phyloP scores from a whole-genome alignment of 2,329 filamentous ascomycete species.

The Diplodia corticola region DNA sequence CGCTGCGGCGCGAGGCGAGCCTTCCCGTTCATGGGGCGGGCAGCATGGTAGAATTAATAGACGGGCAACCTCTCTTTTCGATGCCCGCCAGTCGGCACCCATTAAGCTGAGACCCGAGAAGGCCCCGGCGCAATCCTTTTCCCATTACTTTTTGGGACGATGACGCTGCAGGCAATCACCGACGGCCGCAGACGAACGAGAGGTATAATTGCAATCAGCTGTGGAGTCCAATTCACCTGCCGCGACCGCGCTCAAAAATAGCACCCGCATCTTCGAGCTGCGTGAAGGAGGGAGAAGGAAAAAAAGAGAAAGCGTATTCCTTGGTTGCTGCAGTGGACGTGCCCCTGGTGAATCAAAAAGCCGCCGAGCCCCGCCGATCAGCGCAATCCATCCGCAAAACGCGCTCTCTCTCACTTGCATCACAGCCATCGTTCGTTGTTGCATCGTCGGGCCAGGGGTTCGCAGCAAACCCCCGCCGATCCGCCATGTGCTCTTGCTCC shows the following conservation, averaged over 20 bases:
- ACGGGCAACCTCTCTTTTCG: not conserved
- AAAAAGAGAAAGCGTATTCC: too few relatives aligned
- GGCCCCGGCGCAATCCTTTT: not conserved
- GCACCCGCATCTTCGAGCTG: not conserved
- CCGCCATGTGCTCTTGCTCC: not conserved
- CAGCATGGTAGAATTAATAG: not conserved
- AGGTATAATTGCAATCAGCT: not conserved
- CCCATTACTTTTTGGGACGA: not conserved
- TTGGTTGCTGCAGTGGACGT: not conserved
- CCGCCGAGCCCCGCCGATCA: slow-evolving; percentile 9
- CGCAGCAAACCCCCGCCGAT: not conserved
- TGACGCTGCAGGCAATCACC: not conserved
- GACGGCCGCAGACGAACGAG: too few relatives aligned
- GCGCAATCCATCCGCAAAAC: not conserved
- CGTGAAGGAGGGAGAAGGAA: too few relatives aligned
- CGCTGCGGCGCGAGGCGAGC: not conserved
- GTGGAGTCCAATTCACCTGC: not conserved
- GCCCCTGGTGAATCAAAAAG: not conserved
- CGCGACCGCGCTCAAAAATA: not conserved
- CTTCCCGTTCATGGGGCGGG: not conserved
- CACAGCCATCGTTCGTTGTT: not conserved
- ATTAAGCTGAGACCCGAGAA: slow-evolving; percentile 5
- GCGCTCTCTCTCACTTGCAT: not conserved
- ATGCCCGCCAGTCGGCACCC: not conserved
- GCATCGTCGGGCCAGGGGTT: not conserved